These are phyloP conservation scores for Clarireedia hainanense DNA, from an alignment of 2,329 filamentous ascomycete genomes.

Conservation along the genomic window DNA sequence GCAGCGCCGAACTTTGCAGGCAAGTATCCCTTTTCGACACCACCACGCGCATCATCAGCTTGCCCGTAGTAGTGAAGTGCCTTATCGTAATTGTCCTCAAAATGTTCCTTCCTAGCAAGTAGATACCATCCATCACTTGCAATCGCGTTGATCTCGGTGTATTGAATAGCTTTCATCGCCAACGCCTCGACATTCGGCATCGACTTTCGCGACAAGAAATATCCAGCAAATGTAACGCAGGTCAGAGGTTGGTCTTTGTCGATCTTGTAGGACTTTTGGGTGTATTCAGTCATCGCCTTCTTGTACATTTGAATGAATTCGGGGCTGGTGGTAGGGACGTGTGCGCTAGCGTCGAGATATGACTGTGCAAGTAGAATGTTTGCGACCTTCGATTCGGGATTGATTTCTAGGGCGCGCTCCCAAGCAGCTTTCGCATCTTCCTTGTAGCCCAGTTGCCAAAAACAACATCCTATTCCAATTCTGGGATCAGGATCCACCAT, in stretches of 20 bases:
- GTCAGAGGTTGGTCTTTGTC: conserved; percentile 87
- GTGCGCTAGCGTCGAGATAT: conserved; percentile 79
- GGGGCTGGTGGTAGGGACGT: conserved; percentile 73
- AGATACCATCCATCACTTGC: conserved; percentile 98
- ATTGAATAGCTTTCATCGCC: conserved; percentile 87
- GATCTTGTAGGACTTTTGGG: conserved; percentile 85
- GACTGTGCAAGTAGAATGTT: conserved; percentile 86
- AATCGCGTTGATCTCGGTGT: conserved; percentile 92
- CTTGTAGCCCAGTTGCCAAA: conserved; percentile 94
- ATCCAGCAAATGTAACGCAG: conserved; percentile 82
- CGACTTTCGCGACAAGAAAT: conserved; percentile 78
- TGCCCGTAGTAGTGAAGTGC: conserved; percentile 83
- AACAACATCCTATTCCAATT: conserved; percentile 92
- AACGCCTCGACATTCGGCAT: conserved; percentile 77
- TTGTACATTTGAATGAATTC: conserved; percentile 82
- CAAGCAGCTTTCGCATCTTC: conserved; percentile 86
- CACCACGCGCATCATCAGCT: conserved; percentile 86
- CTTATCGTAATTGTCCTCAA: conserved; percentile 63
- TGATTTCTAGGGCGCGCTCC: conserved; percentile 78
- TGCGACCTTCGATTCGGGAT: conserved; percentile 76
- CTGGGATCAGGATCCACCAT: conserved; percentile 89
- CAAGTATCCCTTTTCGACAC: conserved; percentile 81
- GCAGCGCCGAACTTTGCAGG: conserved; percentile 93
- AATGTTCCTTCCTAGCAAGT: conserved; percentile 84
- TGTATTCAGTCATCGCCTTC: conserved; percentile 90